These are phyloP conservation scores for Leishmania tropica DNA, from an alignment of 208 protist genomes.

Conservation along the genomic window DNA sequence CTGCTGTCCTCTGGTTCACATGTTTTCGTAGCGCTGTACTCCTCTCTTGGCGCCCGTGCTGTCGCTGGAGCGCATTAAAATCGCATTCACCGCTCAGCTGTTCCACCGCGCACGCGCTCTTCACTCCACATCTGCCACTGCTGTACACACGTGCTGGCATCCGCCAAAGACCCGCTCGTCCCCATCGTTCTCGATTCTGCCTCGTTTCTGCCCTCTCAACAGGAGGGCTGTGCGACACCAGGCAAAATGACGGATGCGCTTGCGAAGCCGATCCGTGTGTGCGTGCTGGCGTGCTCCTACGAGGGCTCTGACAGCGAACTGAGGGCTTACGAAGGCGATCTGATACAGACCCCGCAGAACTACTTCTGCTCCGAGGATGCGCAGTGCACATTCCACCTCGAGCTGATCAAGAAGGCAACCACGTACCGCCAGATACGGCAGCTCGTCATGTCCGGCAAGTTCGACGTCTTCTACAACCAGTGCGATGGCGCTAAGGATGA, in stretches of 20 bases:
- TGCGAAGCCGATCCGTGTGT: slow-evolving; percentile 59
- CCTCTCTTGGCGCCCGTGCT: too few species aligned
- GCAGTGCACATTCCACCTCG: slow-evolving; percentile 67
- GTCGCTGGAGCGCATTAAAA: background rate
- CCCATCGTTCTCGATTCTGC: background rate
- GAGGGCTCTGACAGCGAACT: slow-evolving; percentile 85
- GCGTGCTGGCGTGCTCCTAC: slow-evolving; percentile 83
- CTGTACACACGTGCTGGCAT: too few species aligned
- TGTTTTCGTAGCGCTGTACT: background rate
- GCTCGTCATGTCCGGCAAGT: slow-evolving; percentile 80
- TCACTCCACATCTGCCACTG: too few species aligned
- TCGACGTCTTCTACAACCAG: slow-evolving; percentile 92
- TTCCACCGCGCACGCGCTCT: background rate
- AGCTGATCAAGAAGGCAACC: slow-evolving; percentile 82
- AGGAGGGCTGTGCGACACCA: background rate
- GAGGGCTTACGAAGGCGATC: slow-evolving; percentile 74
- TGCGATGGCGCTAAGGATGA: slow-evolving; percentile 91
- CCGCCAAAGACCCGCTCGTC: background rate
- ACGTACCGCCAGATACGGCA: slow-evolving; percentile 81
- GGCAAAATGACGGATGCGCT: background rate
- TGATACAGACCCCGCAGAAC: slow-evolving; percentile 80
- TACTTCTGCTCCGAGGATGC: slow-evolving; percentile 64
- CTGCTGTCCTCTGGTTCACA: background rate
- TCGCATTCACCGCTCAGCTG: background rate
- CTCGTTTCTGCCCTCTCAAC: background rate